Evolutionary conservation across 2,329 filamentous ascomycete genomes (phyloP).

Genomic region (Talaromyces sp.): DNA sequence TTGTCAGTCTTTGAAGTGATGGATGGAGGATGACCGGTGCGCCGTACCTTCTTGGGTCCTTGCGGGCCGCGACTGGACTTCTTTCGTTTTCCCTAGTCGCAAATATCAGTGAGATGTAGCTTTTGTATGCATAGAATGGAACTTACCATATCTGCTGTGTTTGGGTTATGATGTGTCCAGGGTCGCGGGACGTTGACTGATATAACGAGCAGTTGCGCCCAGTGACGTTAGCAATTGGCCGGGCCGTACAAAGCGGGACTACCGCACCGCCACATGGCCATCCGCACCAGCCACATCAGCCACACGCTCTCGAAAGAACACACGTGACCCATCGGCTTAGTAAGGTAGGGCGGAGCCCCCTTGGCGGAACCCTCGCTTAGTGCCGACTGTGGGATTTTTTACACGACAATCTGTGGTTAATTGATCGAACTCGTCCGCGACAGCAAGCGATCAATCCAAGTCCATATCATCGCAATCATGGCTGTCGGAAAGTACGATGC

Average conservation of each 20-base stretch:
- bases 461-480: conserved; percentile 59
- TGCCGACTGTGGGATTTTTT: conserved; percentile 42
- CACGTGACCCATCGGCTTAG: conserved; percentile 5
- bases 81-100: conserved; percentile 79
- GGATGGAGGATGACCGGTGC: conserved; percentile 11
- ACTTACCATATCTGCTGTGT: background rate
- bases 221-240: background rate
- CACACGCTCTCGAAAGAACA: background rate
- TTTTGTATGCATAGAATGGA: background rate
- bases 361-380: conserved; percentile 34
- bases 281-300: background rate
- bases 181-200: background rate
- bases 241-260: background rate
- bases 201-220: background rate
- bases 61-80: conserved; percentile 74
- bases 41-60: conserved; percentile 77
- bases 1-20: background rate
- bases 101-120: background rate
- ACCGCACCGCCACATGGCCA: background rate
- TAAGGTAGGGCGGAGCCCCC: conserved; percentile 24
- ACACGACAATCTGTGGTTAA: conserved; percentile 5
- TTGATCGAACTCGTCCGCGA: conserved; percentile 20
- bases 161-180: background rate
- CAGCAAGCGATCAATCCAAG: conserved; percentile 12
- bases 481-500: conserved; percentile 69